phyloP scores from a whole-genome alignment of 164 flowering plant species.

The Kingdonia uniflora region DNA sequence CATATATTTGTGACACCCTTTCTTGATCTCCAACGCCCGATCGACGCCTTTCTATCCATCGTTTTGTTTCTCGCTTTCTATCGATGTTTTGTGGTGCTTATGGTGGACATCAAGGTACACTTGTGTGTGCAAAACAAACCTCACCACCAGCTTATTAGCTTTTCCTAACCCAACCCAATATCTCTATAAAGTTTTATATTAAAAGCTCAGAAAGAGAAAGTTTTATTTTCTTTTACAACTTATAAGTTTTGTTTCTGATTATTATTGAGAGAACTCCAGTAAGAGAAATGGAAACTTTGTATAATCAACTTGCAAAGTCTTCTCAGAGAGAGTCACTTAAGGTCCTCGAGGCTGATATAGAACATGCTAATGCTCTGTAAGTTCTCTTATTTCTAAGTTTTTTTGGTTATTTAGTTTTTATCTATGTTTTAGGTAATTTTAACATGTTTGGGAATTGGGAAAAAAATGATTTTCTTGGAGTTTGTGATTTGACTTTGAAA shows the following conservation, averaged over 20 bases:
- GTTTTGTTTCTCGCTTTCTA: too few species aligned
- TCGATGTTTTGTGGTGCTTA: too few species aligned
- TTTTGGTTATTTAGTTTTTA: not conserved
- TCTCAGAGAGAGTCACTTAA: conserved; percentile 61
- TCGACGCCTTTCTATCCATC: too few species aligned
- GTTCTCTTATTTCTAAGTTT: conserved; percentile 13
- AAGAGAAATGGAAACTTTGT: conserved; percentile 41
- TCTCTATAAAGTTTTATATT: not conserved
- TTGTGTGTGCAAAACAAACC: not conserved
- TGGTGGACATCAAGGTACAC: too few species aligned
- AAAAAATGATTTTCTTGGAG: not conserved
- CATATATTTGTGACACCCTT: too few species aligned
- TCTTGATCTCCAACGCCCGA: too few species aligned
- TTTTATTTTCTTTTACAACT: not conserved
- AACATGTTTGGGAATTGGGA: not conserved
- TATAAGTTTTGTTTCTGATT: not conserved
- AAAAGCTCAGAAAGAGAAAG: too few species aligned
- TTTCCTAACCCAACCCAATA: not conserved
- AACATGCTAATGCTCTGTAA: conserved; percentile 73
- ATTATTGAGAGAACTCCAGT: not conserved
- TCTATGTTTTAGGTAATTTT: not conserved
- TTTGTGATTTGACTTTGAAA: too few species aligned
- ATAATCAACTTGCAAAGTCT: conserved; percentile 42
- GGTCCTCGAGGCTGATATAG: conserved; percentile 69
- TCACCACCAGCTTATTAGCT: not conserved